Percentiles rank a stretch among this genome's conserved stretches.
Evolutionary conservation across 169 alveolate species (phyloP).

Genomic region (Plasmodium vinckei): DNA sequence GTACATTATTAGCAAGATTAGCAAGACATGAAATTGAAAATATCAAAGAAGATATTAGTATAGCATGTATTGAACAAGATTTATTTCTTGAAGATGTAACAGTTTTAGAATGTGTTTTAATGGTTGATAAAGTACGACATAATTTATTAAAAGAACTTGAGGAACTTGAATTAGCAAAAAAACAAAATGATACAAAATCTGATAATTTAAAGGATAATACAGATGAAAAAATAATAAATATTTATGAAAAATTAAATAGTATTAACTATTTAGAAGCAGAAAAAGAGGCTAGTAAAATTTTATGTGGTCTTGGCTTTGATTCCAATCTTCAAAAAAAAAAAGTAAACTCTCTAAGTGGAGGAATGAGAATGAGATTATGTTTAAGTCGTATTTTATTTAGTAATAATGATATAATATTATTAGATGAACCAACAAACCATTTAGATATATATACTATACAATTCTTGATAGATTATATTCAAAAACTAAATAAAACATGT

Average conservation of each 20-base stretch:
- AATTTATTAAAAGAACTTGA: constrained; percentile 90
- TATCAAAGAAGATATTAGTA: constrained; percentile 92
- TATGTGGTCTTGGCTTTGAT: constrained; percentile 94
- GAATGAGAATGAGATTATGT: constrained; percentile 85
- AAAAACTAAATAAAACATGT: constrained; percentile 92
- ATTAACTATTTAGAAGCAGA: constrained; percentile 82
- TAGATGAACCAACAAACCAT: constrained; percentile 87
- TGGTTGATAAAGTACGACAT: constrained; percentile 95
- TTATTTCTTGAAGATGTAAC: constrained; percentile 86
- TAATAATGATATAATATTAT: constrained; percentile 78
- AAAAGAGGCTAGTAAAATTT: constrained; percentile 77
- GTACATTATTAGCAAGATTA: constrained; percentile 94
- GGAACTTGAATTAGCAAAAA: constrained; percentile 81
- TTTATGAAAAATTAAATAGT: constrained; percentile 90
- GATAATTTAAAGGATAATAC: constrained; percentile 86
- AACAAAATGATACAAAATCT: constrained; percentile 68
- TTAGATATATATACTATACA: constrained; percentile 85
- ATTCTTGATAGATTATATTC: constrained; percentile 95
- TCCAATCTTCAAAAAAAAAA: constrained; percentile 88
- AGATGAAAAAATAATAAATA: constrained; percentile 91
- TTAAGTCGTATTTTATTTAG: constrained; percentile 91
- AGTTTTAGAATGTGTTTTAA: constrained; percentile 93
- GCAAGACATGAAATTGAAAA: constrained; percentile 96
- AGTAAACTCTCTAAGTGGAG: constrained; percentile 93
- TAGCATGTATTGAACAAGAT: constrained; percentile 97